Percentiles rank a stretch among this genome's conserved stretches.
Evolutionary conservation across 768 basidiomycete genomes (phyloP).

Genomic region (Tylopilus balloui): DNA sequence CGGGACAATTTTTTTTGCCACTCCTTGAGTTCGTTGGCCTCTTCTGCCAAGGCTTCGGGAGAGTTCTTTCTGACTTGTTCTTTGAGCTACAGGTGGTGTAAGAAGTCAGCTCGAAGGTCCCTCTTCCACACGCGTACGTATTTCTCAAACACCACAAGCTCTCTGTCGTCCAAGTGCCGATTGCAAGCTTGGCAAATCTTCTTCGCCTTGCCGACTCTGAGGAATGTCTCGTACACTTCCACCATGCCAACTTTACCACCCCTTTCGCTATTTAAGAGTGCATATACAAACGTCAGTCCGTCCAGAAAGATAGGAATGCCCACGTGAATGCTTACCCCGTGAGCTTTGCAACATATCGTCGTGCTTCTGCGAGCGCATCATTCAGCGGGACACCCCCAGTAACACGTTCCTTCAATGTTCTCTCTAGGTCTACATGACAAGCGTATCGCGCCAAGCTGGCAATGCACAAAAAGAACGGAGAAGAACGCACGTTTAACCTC

Average conservation of each 20-base stretch:
- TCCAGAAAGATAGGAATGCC: neutral
- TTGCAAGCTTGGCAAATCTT: slow-evolving; percentile 76
- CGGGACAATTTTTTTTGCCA: slow-evolving; percentile 60
- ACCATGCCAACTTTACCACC: slow-evolving; percentile 34
- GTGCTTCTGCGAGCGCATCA: slow-evolving; percentile 43
- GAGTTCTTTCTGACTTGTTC: slow-evolving; percentile 56
- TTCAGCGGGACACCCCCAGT: slow-evolving; percentile 41
- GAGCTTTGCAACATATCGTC: slow-evolving; percentile 9
- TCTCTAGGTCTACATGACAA: slow-evolving; percentile 36
- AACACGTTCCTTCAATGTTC: slow-evolving; percentile 37
- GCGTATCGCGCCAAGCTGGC: neutral
- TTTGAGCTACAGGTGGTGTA: slow-evolving; percentile 46
- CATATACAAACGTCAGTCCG: neutral
- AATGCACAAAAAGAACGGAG: neutral
- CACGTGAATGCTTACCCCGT: slow-evolving; percentile 14
- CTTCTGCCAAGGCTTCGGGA: slow-evolving; percentile 38
- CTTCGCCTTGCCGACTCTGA: slow-evolving; percentile 55
- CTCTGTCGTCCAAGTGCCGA: slow-evolving; percentile 54
- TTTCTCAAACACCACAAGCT: slow-evolving; percentile 60
- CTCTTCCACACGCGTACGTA: slow-evolving; percentile 48
- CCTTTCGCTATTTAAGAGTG: slow-evolving; percentile 11
- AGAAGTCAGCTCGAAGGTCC: neutral
- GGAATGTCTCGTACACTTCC: slow-evolving; percentile 49
- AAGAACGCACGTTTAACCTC: slow-evolving; percentile 53
- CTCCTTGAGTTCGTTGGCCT: slow-evolving; percentile 36